Conservation (phyloP, 306 rosid species). For the Lathyrus sativus region DNA sequence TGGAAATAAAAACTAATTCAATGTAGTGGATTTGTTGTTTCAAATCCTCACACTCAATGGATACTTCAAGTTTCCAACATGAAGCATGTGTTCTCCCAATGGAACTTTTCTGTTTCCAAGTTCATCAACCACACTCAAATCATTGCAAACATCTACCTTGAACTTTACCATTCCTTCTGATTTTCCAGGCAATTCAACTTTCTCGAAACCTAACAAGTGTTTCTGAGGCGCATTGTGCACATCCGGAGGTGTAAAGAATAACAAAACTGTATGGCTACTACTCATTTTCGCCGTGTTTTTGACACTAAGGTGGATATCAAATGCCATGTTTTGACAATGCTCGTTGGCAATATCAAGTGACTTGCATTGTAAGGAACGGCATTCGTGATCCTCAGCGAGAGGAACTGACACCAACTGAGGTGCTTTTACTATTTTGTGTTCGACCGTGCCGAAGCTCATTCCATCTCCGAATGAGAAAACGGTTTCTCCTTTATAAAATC, state of each 20-base stretch:
- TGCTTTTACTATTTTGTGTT: slow-evolving; percentile 65
- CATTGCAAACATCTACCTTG: slow-evolving; percentile 82
- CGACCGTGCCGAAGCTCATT: slow-evolving; percentile 58
- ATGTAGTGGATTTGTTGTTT: slow-evolving; percentile 42
- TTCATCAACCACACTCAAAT: slow-evolving; percentile 87
- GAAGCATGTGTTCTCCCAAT: slow-evolving; percentile 75
- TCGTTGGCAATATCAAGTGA: slow-evolving; percentile 64
- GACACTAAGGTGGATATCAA: slow-evolving; percentile 67
- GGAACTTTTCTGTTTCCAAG: slow-evolving; percentile 74
- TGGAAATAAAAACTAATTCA: slow-evolving; percentile 11
- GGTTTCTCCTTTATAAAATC: slow-evolving; percentile 87
- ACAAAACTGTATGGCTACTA: slow-evolving; percentile 68
- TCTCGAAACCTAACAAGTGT: slow-evolving; percentile 78
- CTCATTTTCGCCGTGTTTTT: slow-evolving; percentile 64
- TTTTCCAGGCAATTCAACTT: slow-evolving; percentile 57
- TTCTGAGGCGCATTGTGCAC: slow-evolving; percentile 80
- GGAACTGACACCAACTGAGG: slow-evolving; percentile 66
- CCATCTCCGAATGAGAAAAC: slow-evolving; percentile 87
- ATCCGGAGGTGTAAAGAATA: slow-evolving; percentile 72
- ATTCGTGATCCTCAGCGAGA: slow-evolving; percentile 60
- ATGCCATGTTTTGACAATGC: slow-evolving; percentile 60
- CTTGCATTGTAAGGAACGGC: slow-evolving; percentile 70
- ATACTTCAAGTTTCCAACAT: slow-evolving; percentile 81
- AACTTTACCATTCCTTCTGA: slow-evolving; percentile 61
- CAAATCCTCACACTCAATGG: slow-evolving; percentile 73